Evolutionary conservation across 805 yeast species (phyloP), one percentile per base, ranked within the genome.

Genomic region (Starmerella ratchasimensis): DNA sequence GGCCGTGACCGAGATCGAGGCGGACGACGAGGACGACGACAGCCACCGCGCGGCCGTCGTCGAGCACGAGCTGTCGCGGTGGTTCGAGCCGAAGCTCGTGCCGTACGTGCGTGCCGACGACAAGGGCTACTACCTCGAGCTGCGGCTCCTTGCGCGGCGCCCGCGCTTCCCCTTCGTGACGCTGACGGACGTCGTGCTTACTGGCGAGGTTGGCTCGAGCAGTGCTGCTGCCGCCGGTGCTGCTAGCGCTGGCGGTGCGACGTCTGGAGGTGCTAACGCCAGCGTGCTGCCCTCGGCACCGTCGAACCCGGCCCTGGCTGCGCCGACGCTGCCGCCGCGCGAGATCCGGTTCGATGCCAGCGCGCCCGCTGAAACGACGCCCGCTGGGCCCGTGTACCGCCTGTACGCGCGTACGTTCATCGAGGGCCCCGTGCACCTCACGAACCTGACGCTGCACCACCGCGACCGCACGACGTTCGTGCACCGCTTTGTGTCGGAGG

Each of bases 31-130:
- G n/a, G n/a, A n/a, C n/a, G n/a, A n/a, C n/a, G n/a, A n/a, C n/a
- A n/a, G n/a, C n/a, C 28, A 44, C 49, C 1, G 22, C 11, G n/a
- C 28, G 25, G n/a, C n/a, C n/a, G n/a, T 23, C 35, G 16, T 50
- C 19, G 38, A 49, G 43, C 48, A 45, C 26, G 57, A 63, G 0
- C 44, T 68, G 6, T 55, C 56, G 3, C 52, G 54, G 1, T 50
- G 71, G 34, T 67, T 71, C 39, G 44, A 48, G 1, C 48, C 63
- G 5, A 37, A 50, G 1, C 43, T 71, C 3, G 40, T 44, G 4
- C 69, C 72, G 0, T 59, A 51, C 36, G 52, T 73, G 10, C 46
- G 53, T 4, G 59, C 62, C 17, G 43, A 43, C 26, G 54, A 48
- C 11, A 48, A 49, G 4, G 56, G 38, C 19, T 70, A 70, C 46